phyloP scores from a whole-genome alignment of 202 grass and related monocot species.

The Elaeis oleifera region DNA sequence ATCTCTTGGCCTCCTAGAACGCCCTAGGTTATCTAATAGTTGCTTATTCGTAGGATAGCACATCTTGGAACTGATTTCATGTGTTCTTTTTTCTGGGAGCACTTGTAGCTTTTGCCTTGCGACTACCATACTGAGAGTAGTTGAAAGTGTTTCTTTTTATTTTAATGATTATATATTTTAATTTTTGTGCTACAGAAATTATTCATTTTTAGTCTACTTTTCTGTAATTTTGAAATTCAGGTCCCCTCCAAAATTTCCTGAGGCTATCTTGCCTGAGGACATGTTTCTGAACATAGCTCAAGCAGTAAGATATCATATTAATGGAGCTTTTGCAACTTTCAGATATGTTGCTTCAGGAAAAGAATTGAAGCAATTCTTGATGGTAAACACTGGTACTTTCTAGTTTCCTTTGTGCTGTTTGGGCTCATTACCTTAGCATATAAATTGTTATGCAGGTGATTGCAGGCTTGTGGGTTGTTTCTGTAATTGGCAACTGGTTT shows the following conservation, averaged over 20 bases:
- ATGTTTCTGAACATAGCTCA: constrained; percentile 41
- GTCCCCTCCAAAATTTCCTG: constrained; percentile 65
- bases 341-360: constrained; percentile 61
- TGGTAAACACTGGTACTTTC: constrained; percentile 21
- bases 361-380: constrained; percentile 54
- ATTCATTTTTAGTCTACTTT: background rate
- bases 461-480: constrained; percentile 66
- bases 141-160: background rate
- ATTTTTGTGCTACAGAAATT: too few species aligned
- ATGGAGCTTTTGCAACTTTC: constrained; percentile 70
- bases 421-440: background rate
- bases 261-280: constrained; percentile 53
- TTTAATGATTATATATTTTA: background rate
- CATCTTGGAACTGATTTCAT: too few species aligned
- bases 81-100: too few species aligned
- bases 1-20: too few species aligned
- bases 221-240: constrained; percentile 24
- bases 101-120: too few species aligned
- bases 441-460: constrained; percentile 37
- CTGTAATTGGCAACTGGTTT: constrained; percentile 71
- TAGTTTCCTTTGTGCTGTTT: background rate
- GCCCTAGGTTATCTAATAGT: too few species aligned
- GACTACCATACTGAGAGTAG: too few species aligned
- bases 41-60: too few species aligned
- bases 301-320: constrained; percentile 52